Evolutionary conservation across 768 basidiomycete species (phyloP).

Genomic region (Chalciporus piperatus): DNA sequence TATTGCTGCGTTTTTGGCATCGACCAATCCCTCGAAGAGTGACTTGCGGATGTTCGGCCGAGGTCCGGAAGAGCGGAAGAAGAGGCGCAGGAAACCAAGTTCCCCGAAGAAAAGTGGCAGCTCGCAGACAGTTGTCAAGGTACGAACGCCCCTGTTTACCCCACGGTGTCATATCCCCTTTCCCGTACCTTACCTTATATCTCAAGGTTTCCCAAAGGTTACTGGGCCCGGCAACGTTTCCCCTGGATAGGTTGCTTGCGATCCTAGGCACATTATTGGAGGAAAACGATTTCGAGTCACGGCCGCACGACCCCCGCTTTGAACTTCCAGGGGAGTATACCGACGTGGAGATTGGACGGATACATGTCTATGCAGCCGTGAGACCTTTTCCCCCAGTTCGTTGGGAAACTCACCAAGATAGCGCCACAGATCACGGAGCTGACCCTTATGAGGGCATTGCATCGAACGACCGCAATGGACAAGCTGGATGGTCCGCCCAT

Average conservation of each 20-base stretch:
- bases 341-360: conserved; percentile 66
- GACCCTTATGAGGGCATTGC: conserved; percentile 60
- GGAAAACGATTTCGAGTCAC: conserved; percentile 56
- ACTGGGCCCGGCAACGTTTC: conserved; percentile 74
- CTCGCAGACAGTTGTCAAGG: conserved; percentile 46
- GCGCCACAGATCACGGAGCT: conserved; percentile 61
- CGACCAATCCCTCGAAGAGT: conserved; percentile 77
- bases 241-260: conserved; percentile 75
- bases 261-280: conserved; percentile 76
- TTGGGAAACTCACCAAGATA: background rate
- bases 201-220: conserved; percentile 70
- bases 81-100: conserved; percentile 45
- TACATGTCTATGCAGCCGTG: conserved; percentile 59
- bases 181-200: background rate
- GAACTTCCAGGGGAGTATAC: conserved; percentile 66
- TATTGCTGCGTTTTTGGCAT: conserved; percentile 76
- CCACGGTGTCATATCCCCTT: background rate
- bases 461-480: conserved; percentile 59
- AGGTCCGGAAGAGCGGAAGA: conserved; percentile 62
- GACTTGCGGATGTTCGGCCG: conserved; percentile 84
- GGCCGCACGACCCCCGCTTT: conserved; percentile 46
- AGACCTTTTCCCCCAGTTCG: conserved; percentile 22
- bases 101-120: conserved; percentile 35
- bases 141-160: conserved; percentile 12
- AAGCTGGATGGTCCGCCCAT: conserved; percentile 65